phyloP scores from a whole-genome alignment of 2,329 filamentous ascomycete species.

The Botrytis aclada region DNA sequence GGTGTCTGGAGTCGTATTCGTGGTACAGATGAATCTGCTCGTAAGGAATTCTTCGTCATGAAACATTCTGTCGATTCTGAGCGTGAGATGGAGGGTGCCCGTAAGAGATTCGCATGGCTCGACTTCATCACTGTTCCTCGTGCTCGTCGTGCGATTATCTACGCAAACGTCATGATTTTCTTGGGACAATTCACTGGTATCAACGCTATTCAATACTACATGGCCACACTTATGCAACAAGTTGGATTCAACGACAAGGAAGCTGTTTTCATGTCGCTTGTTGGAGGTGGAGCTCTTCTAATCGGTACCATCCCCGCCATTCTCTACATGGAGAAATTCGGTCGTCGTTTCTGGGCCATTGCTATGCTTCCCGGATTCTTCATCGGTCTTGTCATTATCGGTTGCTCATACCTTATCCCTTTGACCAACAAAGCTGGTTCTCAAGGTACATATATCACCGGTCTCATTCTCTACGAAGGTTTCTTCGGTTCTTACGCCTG shows the following conservation, averaged over 20 bases:
- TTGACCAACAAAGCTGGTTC: conserved; percentile 47
- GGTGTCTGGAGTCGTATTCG: conserved; percentile 72
- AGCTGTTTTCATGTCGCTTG: conserved; percentile 71
- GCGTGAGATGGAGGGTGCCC: conserved; percentile 47
- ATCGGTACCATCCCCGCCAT: conserved; percentile 66
- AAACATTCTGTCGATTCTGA: conserved; percentile 53
- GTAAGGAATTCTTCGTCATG: conserved; percentile 72
- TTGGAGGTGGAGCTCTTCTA: conserved; percentile 65
- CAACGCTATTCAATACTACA: conserved; percentile 71
- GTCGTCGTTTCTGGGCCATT: conserved; percentile 72
- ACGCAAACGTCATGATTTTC: conserved; percentile 68
- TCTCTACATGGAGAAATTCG: conserved; percentile 69
- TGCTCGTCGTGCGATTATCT: conserved; percentile 62
- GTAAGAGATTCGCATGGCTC: conserved; percentile 62
- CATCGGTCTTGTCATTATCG: conserved; percentile 64
- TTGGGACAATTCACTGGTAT: conserved; percentile 69
- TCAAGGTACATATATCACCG: conserved; percentile 62
- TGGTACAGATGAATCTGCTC: conserved; percentile 55
- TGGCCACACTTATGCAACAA: conserved; percentile 63
- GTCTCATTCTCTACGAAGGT: conserved; percentile 65
- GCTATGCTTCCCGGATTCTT: conserved; percentile 71
- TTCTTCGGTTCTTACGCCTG: conserved; percentile 67
- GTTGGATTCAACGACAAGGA: conserved; percentile 63
- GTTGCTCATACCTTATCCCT: conserved; percentile 58
- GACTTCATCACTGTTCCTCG: conserved; percentile 71